Percentiles rank a stretch among this genome's conserved stretches.
Conservation (phyloP, 73 alveolate genomes). For the Blepharisma japonicum region DNA sequence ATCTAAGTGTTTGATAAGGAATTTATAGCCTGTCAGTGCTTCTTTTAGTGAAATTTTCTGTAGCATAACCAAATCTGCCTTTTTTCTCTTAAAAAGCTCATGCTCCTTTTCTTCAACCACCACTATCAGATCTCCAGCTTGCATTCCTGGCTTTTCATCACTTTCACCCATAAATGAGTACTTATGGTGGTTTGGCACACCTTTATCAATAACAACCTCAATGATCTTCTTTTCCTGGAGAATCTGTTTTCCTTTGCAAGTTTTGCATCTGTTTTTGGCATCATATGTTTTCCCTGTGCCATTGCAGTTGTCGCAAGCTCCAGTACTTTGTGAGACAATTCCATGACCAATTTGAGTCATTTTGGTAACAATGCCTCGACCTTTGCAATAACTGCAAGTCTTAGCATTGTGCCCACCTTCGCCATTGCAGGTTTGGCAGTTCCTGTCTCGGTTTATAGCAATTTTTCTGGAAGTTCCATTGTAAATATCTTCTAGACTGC, state of each 20-base stretch:
- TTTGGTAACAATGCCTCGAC: conserved; percentile 83
- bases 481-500: conserved; percentile 88
- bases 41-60: conserved; percentile 77
- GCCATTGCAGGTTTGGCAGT: conserved; percentile 86
- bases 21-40: conserved; percentile 82
- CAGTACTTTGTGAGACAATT: conserved; percentile 57
- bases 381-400: conserved; percentile 89
- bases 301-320: conserved; percentile 86
- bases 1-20: conserved; percentile 74
- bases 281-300: conserved; percentile 81
- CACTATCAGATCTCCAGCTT: conserved; percentile 72
- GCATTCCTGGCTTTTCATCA: conserved; percentile 73
- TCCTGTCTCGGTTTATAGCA: conserved; percentile 78
- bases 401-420: conserved; percentile 85
- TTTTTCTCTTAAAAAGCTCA: conserved; percentile 77
- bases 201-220: conserved; percentile 74
- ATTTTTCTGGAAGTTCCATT: conserved; percentile 84
- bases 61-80: conserved; percentile 85
- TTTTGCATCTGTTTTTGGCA: conserved; percentile 80
- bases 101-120: conserved; percentile 71
- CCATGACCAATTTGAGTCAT: conserved; percentile 74
- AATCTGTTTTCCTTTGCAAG: conserved; percentile 79
- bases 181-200: conserved; percentile 86
- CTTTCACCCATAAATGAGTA: conserved; percentile 70
- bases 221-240: conserved; percentile 55